phyloP scores from a whole-genome alignment of 495 filamentous ascomycete genomes.

The Hypoxylon fuscum region DNA sequence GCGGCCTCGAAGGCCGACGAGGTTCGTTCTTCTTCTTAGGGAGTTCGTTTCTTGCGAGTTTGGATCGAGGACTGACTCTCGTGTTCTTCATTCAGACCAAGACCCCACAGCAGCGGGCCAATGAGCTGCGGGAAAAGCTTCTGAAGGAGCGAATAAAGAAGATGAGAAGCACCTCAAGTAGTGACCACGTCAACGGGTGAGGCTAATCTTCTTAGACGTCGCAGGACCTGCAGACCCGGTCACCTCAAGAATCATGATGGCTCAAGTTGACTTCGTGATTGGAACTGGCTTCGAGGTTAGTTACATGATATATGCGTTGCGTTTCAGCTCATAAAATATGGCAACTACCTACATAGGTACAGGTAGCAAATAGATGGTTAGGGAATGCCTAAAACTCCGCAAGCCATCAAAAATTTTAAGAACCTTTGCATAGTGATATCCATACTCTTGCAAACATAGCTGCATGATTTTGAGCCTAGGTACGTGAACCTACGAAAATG shows the following conservation, averaged over 20 bases:
- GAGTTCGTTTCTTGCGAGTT: slow-evolving; percentile 29
- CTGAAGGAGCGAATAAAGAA: slow-evolving; percentile 74
- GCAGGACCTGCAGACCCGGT: slow-evolving; percentile 36
- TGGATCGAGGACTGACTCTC: slow-evolving; percentile 41
- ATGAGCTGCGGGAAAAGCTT: slow-evolving; percentile 70
- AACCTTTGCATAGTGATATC: no score
- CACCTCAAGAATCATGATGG: slow-evolving; percentile 5
- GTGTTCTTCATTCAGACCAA: slow-evolving; percentile 47
- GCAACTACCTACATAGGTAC: no score
- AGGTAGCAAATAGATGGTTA: slow-evolving; percentile 36
- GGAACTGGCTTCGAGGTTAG: slow-evolving; percentile 37
- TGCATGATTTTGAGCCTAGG: no score
- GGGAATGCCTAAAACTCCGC: no score
- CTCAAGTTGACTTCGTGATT: no score
- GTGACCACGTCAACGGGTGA: slow-evolving; percentile 51
- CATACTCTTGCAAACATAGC: no score
- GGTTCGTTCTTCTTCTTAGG: slow-evolving; percentile 54
- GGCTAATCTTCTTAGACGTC: slow-evolving; percentile 55
- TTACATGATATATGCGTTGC: slow-evolving; percentile 23
- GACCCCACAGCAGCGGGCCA: slow-evolving; percentile 57
- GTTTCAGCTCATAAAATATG: slow-evolving; percentile 22
- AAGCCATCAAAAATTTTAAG: no score
- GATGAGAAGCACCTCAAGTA: slow-evolving; percentile 64
- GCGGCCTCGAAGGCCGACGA: slow-evolving; percentile 45
- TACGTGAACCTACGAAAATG: no score